A percentile compares a stretch with the other conserved stretches of the same genome.
Conservation (phyloP, 495 filamentous ascomycete species). For the Recurvomyces mirabilis region DNA sequence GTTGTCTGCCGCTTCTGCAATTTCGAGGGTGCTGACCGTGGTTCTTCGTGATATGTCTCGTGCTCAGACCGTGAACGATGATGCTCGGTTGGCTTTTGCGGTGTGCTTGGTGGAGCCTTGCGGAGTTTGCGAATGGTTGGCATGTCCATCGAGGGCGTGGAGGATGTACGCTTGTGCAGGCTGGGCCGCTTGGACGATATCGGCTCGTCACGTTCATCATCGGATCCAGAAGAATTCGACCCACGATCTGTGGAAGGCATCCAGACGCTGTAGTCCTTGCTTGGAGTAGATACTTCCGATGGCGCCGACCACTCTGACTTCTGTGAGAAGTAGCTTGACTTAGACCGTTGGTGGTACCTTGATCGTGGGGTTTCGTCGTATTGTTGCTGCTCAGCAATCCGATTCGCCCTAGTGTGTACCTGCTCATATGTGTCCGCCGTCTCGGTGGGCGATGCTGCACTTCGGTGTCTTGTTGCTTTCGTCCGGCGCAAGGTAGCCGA, state of each 20-base stretch:
- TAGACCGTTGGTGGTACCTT: conserved; percentile 4
- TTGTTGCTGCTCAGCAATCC: conserved; percentile 1
- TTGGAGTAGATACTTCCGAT: background rate
- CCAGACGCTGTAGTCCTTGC: conserved; percentile 33
- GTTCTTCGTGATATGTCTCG: conserved; percentile 1
- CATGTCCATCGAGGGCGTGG: conserved; percentile 44
- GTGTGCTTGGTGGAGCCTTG: conserved; percentile 25
- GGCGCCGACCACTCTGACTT: conserved; percentile 9
- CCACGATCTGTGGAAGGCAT: conserved; percentile 27
- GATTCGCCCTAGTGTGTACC: conserved; percentile 1
- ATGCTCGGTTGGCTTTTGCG: too few species aligned
- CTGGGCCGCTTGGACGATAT: conserved; percentile 11
- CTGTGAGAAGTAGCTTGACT: conserved; percentile 4
- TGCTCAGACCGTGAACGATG: conserved; percentile 12
- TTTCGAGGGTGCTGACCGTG: conserved; percentile 30
- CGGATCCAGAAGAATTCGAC: conserved; percentile 18
- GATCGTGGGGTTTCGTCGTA: conserved; percentile 1
- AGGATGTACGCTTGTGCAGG: conserved; percentile 41
- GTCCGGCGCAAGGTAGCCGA: conserved; percentile 1
- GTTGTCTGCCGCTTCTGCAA: conserved; percentile 24
- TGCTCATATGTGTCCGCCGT: conserved; percentile 13
- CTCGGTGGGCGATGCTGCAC: conserved; percentile 8
- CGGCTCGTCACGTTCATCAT: conserved; percentile 19
- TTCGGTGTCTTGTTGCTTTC: conserved; percentile 11
- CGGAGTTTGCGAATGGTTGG: conserved; percentile 49